A percentile compares a stretch with the other conserved stretches of the same genome.
Evolutionary conservation across 306 rosid species (phyloP).

Genomic region (Acacia crassicarpa): DNA sequence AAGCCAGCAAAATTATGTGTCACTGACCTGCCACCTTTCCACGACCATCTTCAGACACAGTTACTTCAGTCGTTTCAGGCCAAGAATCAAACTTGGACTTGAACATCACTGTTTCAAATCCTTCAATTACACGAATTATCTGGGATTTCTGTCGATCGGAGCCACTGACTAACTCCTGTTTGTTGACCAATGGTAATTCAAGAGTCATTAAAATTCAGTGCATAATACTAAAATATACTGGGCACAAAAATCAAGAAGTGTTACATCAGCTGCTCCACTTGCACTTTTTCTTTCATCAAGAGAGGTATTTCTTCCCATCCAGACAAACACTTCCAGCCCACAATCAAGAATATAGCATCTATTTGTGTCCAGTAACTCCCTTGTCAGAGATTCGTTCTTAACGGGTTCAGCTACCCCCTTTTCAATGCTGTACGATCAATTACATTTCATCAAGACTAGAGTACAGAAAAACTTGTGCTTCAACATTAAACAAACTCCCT

Average conservation of each 20-base stretch:
- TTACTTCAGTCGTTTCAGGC: constrained; percentile 70
- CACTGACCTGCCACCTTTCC: constrained; percentile 95
- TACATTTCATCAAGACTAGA: constrained; percentile 23
- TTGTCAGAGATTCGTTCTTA: constrained; percentile 60
- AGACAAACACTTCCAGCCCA: constrained; percentile 77
- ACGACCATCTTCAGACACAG: constrained; percentile 92
- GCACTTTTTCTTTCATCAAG: constrained; percentile 86
- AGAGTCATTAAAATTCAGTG: constrained; percentile 25
- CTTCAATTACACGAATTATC: constrained; percentile 85
- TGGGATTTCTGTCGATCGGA: constrained; percentile 64
- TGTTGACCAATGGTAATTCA: constrained; percentile 26
- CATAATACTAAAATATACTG: constrained; percentile 14
- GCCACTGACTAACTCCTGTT: constrained; percentile 62
- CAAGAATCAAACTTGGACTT: constrained; percentile 79
- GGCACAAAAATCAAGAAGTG: constrained; percentile 16
- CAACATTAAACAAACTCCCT: constrained; percentile 20
- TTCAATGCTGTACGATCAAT: constrained; percentile 59
- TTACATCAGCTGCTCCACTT: constrained; percentile 86
- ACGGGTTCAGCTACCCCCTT: constrained; percentile 66
- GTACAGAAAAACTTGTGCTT: constrained; percentile 10
- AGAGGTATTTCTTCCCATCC: constrained; percentile 93
- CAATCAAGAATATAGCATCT: constrained; percentile 82
- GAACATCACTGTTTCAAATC: constrained; percentile 86
- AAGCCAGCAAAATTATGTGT: constrained; percentile 23
- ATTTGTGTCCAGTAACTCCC: constrained; percentile 72